These are phyloP conservation scores for Vitis rotundifolia DNA, from an alignment of 164 flowering plant genomes.

Conservation along the genomic window DNA sequence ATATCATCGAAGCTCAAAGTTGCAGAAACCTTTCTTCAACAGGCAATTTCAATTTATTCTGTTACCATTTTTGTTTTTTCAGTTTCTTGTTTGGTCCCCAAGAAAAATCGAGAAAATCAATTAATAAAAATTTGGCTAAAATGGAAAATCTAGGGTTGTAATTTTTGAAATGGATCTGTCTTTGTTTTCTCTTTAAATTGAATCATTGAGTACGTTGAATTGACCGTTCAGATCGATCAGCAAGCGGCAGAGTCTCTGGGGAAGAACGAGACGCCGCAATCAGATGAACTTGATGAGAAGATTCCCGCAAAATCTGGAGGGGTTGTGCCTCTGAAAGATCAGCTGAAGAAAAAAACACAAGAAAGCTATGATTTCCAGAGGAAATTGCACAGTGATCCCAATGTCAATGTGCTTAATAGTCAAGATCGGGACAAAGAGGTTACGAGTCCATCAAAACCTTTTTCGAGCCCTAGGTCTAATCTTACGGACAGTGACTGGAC, in stretches of 20 bases:
- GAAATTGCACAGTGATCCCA: constrained; percentile 24
- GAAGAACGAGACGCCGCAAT: constrained; percentile 51
- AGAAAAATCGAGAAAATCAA: not conserved
- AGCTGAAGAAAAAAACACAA: constrained; percentile 66
- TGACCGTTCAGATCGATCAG: constrained; percentile 74
- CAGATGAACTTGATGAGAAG: constrained; percentile 28
- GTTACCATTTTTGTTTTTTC: not conserved
- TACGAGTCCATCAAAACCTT: constrained; percentile 6
- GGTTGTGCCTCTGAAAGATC: constrained; percentile 71
- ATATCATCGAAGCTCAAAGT: constrained; percentile 96
- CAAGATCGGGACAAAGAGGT: constrained; percentile 17
- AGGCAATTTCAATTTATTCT: constrained; percentile 37
- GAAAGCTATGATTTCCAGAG: constrained; percentile 28
- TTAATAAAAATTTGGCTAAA: not conserved
- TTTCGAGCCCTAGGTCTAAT: constrained; percentile 25
- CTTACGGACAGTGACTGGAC: constrained; percentile 86
- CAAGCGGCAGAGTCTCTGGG: constrained; percentile 91
- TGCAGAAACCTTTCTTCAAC: constrained; percentile 87
- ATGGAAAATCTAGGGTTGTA: not conserved
- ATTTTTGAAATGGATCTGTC: not conserved
- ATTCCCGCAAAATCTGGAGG: constrained; percentile 31
- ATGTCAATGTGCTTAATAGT: not conserved
- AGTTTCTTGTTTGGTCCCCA: not conserved
- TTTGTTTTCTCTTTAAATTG: not conserved
- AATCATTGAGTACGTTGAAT: not conserved